Base-by-base conservation (phyloP, 345 rosid species). In the Camelina sativa region DNA sequence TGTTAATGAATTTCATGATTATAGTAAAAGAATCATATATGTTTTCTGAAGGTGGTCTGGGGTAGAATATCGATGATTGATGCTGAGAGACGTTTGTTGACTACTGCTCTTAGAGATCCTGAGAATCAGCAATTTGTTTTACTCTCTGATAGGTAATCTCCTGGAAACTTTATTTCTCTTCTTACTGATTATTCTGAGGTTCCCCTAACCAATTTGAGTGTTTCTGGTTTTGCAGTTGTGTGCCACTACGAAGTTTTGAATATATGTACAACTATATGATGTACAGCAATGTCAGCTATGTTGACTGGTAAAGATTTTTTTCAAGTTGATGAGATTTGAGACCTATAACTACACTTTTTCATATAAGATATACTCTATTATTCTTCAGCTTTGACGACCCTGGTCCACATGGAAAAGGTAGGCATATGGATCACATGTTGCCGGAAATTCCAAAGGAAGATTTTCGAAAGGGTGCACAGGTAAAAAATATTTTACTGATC, bases 391-490 rank as follows among this genome's bases (percentile, higher is more conserved):
- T 96, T 85, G 77, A 81, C 65, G 99, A 96, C 83, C 97, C 93
- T 60, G 99, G 99, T 64, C 98, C 96, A 4, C 95, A 92, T 87
- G 99, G 99, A 72, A 87, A 76, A 58, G 99, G 99, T 62, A 87
- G 99, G 80, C 92, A 96, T 74, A 85, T 91, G 66, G 96, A 89
- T 41, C 95, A 88, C 82, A 96, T 96, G 99, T 76, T 88, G 64
- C 98, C 99, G 12, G 99, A 88, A 81, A 75, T 96, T 28, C 93
- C 89, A 77, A 82, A 77, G 84, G 89, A 91, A 80, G 91, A 96
- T 79, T 96, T 96, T 70, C 86, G 96, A 76, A 96, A 96, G 86
- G 98, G 99, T 77, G 94, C 99, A 22, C 99, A 96, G 98, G 99
- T 96, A 80, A 72, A 15, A 48, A 6, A 62, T 52, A 43, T 62